Evolutionary conservation across 2,329 filamentous ascomycete genomes (phyloP).

Genomic region (Trichoderma sp.): DNA sequence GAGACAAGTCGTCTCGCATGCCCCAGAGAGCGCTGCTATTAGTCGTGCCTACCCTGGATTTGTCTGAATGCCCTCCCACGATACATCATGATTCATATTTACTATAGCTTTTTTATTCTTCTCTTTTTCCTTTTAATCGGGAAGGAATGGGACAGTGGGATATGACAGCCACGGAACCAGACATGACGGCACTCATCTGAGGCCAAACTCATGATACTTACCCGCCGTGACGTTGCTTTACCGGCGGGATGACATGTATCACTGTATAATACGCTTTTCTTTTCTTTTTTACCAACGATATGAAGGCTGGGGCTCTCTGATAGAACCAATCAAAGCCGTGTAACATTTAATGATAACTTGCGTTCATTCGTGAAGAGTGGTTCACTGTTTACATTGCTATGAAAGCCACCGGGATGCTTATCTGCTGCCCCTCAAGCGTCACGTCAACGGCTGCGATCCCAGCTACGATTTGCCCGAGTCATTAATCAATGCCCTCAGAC

Average conservation of each 20-base stretch:
- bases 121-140: neutral
- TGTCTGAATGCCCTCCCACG: neutral
- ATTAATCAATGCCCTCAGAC: neutral
- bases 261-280: constrained; percentile 33
- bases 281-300: constrained; percentile 14
- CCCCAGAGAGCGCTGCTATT: constrained; percentile 22
- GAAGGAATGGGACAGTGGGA: constrained; percentile 1
- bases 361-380: neutral
- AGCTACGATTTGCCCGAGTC: neutral
- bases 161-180: constrained; percentile 6
- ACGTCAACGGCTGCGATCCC: neutral
- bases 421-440: neutral
- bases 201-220: constrained; percentile 20
- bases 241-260: constrained; percentile 31
- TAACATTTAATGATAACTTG: constrained; percentile 1
- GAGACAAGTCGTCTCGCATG: constrained; percentile 6
- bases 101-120: neutral
- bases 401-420: neutral
- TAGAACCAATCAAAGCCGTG: constrained; percentile 24
- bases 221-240: constrained; percentile 22
- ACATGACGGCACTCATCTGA: constrained; percentile 5
- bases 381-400: neutral
- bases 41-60: constrained; percentile 26
- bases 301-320: constrained; percentile 20
- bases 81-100: constrained; percentile 25